Evolutionary conservation across 192 early-diverging fungal species (phyloP), one percentile per base, ranked within the genome.

Genomic region (Backusella westeae): DNA sequence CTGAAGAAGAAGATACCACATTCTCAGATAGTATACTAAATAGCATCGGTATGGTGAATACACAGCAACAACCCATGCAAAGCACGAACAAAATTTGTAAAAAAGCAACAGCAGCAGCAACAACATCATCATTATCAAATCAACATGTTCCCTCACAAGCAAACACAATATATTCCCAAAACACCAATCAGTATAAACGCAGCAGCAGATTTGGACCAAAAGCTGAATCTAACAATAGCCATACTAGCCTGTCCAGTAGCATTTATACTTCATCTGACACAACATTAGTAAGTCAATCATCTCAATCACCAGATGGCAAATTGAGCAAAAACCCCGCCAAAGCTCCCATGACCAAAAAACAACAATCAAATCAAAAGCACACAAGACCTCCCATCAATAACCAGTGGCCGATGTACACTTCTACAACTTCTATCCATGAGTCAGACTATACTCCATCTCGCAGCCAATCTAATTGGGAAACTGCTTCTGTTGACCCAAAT

Each of bases 231-330:
- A 63, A 63, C 56, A 29, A 63, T 63, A 63, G 56, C 8, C 56
- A 29, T 63, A 63, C 56, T 63, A 63, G 56, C 12, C 26, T 63
- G 21, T 63, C 56, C 56, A 63, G 56, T 26, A 63, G 56, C 23
- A 29, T 63, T 10, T 23, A 63, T 26, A 63, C 56, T 63, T 63
- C 56, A 63, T 63, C 56, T 63, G 56, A 63, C 10, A 63, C 56
- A 63, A 63, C 56, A 14, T 63, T 63, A 63, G 56, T 63, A 63
- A 63, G 56, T 29, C 56, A 63, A 63, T 63, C 56, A 63, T 63
- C 56, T 63, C 56, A 63, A 63, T 63, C 56, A 63, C 56, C 56
- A 63, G 56, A 63, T 23, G 26, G 26, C 23, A 63, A 63, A 29
- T 63, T 14, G 23, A 63, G 8, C 23, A 63, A 63, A 63, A 63